These are phyloP conservation scores for Mycena alexandri DNA, from an alignment of 768 basidiomycete species.

Conservation along the genomic window DNA sequence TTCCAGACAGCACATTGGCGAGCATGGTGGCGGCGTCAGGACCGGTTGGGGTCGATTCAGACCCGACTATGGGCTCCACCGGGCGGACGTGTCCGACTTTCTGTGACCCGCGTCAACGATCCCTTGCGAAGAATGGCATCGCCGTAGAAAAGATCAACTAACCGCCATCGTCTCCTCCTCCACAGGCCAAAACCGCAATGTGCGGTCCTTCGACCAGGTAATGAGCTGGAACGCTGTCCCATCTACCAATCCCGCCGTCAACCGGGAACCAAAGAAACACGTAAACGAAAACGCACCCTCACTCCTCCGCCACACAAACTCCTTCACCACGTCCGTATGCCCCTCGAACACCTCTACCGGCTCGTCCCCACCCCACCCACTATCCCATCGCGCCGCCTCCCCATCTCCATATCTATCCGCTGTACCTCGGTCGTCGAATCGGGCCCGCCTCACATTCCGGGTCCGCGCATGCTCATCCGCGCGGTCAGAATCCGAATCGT, in stretches of 20 bases:
- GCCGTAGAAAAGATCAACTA: conserved; percentile 28
- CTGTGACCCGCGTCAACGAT: conserved; percentile 47
- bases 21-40: conserved; percentile 32
- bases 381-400: neutral
- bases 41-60: conserved; percentile 27
- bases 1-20: conserved; percentile 6
- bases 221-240: conserved; percentile 70
- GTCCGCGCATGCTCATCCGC: neutral
- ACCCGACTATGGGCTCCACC: conserved; percentile 45
- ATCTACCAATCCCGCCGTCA: conserved; percentile 38
- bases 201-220: conserved; percentile 89
- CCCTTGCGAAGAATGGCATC: neutral
- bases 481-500: neutral
- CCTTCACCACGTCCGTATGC: conserved; percentile 94
- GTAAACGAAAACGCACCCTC: conserved; percentile 53
- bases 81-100: conserved; percentile 59
- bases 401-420: conserved; percentile 29
- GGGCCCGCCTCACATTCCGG: neutral
- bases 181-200: conserved; percentile 92
- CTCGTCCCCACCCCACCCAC: conserved; percentile 44
- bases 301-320: conserved; percentile 94
- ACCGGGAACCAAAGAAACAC: too few relatives aligned
- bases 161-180: conserved; percentile 78
- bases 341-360: conserved; percentile 87
- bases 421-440: neutral